phyloP scores from a whole-genome alignment of 2,329 filamentous ascomycete genomes.

The Ascochyta lentis region DNA sequence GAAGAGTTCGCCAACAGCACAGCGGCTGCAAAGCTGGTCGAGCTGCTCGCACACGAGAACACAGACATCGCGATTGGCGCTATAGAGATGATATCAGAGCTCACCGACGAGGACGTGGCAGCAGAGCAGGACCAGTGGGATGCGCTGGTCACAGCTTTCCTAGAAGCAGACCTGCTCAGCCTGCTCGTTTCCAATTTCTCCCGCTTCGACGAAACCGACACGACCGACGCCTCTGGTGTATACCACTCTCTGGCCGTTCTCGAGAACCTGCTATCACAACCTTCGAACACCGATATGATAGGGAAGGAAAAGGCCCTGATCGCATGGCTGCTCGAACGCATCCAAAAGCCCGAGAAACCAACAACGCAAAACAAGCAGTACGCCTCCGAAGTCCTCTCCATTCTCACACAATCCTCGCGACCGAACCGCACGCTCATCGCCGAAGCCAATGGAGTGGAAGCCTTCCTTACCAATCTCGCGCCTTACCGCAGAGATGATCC shows the following conservation, averaged over 20 bases:
- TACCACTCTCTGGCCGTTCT: slow-evolving; percentile 84
- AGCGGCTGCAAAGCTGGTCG: slow-evolving; percentile 75
- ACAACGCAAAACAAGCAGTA: slow-evolving; percentile 95
- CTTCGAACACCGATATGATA: slow-evolving; percentile 72
- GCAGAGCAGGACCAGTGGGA: slow-evolving; percentile 84
- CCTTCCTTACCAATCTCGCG: slow-evolving; percentile 81
- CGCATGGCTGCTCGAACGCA: slow-evolving; percentile 78
- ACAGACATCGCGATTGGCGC: slow-evolving; percentile 94
- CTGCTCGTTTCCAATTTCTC: slow-evolving; percentile 79
- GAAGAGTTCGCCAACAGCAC: slow-evolving; percentile 78
- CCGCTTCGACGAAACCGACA: slow-evolving; percentile 75
- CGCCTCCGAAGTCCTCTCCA: slow-evolving; percentile 87
- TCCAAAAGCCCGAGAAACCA: slow-evolving; percentile 70
- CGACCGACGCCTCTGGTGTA: slow-evolving; percentile 80
- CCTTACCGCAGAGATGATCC: slow-evolving; percentile 87
- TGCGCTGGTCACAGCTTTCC: slow-evolving; percentile 68
- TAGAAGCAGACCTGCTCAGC: slow-evolving; percentile 72
- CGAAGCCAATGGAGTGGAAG: slow-evolving; percentile 74
- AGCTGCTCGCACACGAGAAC: slow-evolving; percentile 90
- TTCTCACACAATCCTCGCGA: slow-evolving; percentile 78
- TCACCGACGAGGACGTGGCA: slow-evolving; percentile 91
- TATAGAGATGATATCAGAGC: slow-evolving; percentile 85
- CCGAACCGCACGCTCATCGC: slow-evolving; percentile 70
- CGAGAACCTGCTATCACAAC: slow-evolving; percentile 82
- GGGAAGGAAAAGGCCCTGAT: slow-evolving; percentile 72